Evolutionary conservation across 371 early-diverging fungal genomes (phyloP).

Genomic region (Mycotypha africana): DNA sequence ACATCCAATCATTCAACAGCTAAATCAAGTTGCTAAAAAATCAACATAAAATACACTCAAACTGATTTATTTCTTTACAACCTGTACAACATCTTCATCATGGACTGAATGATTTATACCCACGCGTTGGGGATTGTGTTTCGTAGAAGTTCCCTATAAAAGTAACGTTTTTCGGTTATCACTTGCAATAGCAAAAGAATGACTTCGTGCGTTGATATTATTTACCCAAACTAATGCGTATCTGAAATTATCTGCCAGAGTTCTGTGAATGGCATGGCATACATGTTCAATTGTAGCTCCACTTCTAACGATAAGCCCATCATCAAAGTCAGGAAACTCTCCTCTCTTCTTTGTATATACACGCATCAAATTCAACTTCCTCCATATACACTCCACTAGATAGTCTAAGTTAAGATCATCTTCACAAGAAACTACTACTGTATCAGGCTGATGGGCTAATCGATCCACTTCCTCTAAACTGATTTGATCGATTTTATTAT

Average conservation of each 20-base stretch:
- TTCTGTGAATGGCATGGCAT: conserved; percentile 95
- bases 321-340: conserved; percentile 94
- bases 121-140: conserved; percentile 95
- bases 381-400: conserved; percentile 89
- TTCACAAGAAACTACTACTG: conserved; percentile 93
- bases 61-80: conserved; percentile 76
- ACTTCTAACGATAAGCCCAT: conserved; percentile 87
- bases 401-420: conserved; percentile 93
- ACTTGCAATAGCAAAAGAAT: too few species aligned
- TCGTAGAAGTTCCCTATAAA: conserved; percentile 78
- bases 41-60: too few species aligned
- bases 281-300: conserved; percentile 94
- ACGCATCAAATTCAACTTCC: conserved; percentile 80
- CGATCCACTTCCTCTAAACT: conserved; percentile 95
- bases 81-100: conserved; percentile 99
- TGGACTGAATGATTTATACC: conserved; percentile 91
- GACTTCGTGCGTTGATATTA: too few species aligned
- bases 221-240: conserved; percentile 89
- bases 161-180: too few species aligned
- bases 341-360: conserved; percentile 99
- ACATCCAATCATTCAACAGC: too few species aligned
- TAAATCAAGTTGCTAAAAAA: too few species aligned
- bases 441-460: conserved; percentile 82
- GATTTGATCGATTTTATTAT: conserved; percentile 99
- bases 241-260: conserved; percentile 86